phyloP scores from a whole-genome alignment of 306 rosid genomes.

The Cyamopsis tetragonoloba region DNA sequence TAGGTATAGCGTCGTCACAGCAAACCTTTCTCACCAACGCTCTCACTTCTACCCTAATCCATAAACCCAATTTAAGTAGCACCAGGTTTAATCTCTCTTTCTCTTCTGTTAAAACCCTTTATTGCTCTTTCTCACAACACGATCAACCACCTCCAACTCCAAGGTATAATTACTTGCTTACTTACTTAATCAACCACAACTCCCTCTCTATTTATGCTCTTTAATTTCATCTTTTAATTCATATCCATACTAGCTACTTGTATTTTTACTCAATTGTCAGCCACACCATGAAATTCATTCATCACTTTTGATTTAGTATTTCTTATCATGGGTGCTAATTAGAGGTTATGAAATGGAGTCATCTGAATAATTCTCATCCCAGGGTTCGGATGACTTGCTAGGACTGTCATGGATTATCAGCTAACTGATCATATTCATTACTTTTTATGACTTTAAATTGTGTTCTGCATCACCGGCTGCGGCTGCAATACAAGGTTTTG shows the following conservation, averaged over 20 bases:
- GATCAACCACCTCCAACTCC: not conserved
- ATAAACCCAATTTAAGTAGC: not conserved
- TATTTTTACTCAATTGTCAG: no score
- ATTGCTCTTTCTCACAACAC: not conserved
- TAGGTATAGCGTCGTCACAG: conserved; percentile 45
- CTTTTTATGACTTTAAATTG: not conserved
- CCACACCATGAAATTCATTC: no score
- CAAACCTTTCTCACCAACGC: conserved; percentile 17
- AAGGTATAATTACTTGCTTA: not conserved
- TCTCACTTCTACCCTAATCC: not conserved
- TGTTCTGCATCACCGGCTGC: no score
- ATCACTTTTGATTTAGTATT: no score
- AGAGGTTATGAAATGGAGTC: no score
- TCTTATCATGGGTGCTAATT: no score
- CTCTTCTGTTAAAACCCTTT: not conserved
- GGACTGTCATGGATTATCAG: no score
- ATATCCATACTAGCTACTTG: no score
- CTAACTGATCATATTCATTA: no score
- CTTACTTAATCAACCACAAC: not conserved
- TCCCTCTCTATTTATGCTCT: not conserved
- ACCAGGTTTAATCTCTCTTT: not conserved
- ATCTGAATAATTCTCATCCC: no score
- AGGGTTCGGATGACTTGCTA: no score
- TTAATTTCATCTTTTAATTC: not conserved
- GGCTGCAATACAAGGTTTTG: no score